phyloP scores from a whole-genome alignment of 2,329 filamentous ascomycete species.

The Leptographium procerum region DNA sequence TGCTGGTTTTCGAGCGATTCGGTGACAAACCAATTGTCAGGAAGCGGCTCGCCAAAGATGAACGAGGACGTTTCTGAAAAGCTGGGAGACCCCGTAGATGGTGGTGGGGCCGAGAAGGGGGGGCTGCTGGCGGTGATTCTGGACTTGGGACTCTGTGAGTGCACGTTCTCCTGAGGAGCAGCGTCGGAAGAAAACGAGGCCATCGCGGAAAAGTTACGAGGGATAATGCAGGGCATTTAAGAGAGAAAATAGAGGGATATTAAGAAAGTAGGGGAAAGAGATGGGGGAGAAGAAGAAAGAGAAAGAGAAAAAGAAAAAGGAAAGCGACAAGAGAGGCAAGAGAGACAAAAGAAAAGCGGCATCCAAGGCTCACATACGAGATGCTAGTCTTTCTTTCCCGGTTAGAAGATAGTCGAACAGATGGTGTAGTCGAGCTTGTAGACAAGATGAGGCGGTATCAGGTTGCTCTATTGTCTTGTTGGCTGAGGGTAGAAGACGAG shows the following conservation, averaged over 20 bases:
- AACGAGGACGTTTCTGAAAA: background rate
- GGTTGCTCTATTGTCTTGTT: background rate
- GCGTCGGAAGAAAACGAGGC: slow-evolving; percentile 16
- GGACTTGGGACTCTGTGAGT: slow-evolving; percentile 19
- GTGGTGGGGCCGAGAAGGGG: background rate
- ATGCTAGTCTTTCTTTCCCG: background rate
- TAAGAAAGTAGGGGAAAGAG: too few species aligned
- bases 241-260: background rate
- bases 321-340: background rate
- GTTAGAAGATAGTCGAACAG: background rate
- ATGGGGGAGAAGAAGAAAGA: background rate
- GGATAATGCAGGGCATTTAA: background rate
- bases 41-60: background rate
- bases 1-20: background rate
- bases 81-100: slow-evolving; percentile 13
- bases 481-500: background rate
- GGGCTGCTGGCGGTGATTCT: slow-evolving; percentile 15
- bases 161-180: slow-evolving; percentile 19
- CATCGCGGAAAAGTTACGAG: slow-evolving; percentile 12
- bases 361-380: background rate
- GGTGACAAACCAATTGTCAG: background rate
- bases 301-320: background rate
- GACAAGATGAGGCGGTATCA: background rate
- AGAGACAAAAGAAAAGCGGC: background rate
- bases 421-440: background rate